Base-by-base conservation (phyloP, 176 grass and related monocot species). In the Saccharum officinarum region DNA sequence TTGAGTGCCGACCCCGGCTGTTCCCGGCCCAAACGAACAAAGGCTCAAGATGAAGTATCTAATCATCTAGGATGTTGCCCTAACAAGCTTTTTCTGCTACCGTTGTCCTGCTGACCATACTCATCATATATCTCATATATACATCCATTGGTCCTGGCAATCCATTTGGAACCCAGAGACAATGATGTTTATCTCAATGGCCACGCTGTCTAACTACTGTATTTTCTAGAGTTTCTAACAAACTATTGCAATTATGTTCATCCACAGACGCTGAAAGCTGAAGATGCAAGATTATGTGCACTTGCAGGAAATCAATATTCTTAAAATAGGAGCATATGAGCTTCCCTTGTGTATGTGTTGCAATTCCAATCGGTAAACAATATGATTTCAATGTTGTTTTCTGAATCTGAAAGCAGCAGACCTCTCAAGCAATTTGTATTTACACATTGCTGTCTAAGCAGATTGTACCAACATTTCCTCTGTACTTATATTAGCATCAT, bases 81-180 rank as follows among this genome's bases (percentile, higher is more conserved):
- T 5, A 69, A 67, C 34, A 18, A 42, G 16, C 57, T 54, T 50
- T 6, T 57, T 22, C 7, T 8, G 67, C 10, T 33, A 31, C 16
- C 3, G n/a, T 41, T n/a, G 65, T 44, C 36, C 25, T 64, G 40
- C 11, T 50, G 63, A 76, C 12, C 12, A 82, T 71, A n/a, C 5
- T 8, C 42, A 50, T 25, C 49, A 22, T 71, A 20, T 38, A 7
- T 17, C 47, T 17, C 47, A 50, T 50, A 50, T 16, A 50, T 49
- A 16, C 46, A 49, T 55, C 2, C n/a, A 39, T 5, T 30, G 49
- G 34, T 47, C 68, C 55, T 60, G 8, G 31, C 67, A 85, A 82
- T 80, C 84, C 25, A 86, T 93, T 36, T 88, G 85, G 88, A 86
- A 87, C 74, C 85, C 4, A 88, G 71, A 70, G n/a, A 46, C 37